Base-by-base conservation (phyloP, 768 basidiomycete species). In the Auricularia sp. region DNA sequence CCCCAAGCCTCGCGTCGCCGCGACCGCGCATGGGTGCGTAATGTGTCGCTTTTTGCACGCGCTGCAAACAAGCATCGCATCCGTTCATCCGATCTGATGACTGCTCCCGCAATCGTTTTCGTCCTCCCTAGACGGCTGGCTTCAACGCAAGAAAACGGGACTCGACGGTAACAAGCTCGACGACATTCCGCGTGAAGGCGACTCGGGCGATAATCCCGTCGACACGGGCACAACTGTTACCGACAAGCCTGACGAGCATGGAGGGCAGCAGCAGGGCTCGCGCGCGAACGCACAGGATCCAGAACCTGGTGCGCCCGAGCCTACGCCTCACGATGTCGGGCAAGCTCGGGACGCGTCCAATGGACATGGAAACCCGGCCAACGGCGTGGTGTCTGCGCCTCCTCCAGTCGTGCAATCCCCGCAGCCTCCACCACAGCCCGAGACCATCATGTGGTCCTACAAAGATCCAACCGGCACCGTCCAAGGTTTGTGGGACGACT, bases 401-500 rank as follows among this genome's bases (percentile, higher is more conserved):
- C 39, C 39, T 14, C 39, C 39, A 42, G 39, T 42, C 13, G 39
- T 42, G 39, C 39, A 42, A 42, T 10, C 47, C 18, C 18, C 21
- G 47, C 29, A 29, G 29, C 47, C 47, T 5, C 34, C 33, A 24
- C 56, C 56, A 24, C 88, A 89, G 76, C 78, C 83, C 37, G 79
- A 82, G 35, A 81, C 75, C 67, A 75, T 94, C 24, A 86, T 92
- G 72, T 98, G 94, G 94, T 89, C 86, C 29, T 98, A 98, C 75
- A 83, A 93, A 62, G 94, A 98, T 72, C 94, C 93, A 21, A 85
- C 89, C 69, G 93, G 94, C n/a, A 84, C 89, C 66, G 78, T 95
- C 51, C 94, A 98, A 85, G 94, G 94, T 92, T 70, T 42, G 39
- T 42, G 39, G 39, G 7, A 7, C 68, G 76, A 69, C 5, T 47